A percentile compares a stretch with the other conserved stretches of the same genome.
These are phyloP conservation scores for Xylaria nigripes DNA, from an alignment of 495 filamentous ascomycete genomes.

Conservation along the genomic window DNA sequence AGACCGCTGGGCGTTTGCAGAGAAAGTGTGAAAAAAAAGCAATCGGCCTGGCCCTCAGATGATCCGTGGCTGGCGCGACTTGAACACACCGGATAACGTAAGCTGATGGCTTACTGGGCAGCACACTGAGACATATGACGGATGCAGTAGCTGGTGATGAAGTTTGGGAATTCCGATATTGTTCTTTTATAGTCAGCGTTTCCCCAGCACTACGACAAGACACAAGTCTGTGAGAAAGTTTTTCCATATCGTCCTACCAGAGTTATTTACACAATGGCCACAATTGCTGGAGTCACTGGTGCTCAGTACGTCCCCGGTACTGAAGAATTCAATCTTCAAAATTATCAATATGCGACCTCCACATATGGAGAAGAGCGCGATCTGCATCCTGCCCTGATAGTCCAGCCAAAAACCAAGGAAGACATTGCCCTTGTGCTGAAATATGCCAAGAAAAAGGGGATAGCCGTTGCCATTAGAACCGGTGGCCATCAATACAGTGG, in stretches of 20 bases:
- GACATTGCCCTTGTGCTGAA: slow-evolving; percentile 27
- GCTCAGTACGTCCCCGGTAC: slow-evolving; percentile 22
- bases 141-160: not conserved
- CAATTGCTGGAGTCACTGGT: slow-evolving; percentile 24
- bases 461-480: slow-evolving; percentile 33
- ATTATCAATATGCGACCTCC: slow-evolving; percentile 33
- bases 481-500: slow-evolving; percentile 37
- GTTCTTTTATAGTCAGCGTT: not conserved
- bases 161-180: not conserved
- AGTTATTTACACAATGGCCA: slow-evolving; percentile 3
- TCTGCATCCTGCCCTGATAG: slow-evolving; percentile 28
- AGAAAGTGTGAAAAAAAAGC: too few species aligned
- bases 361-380: slow-evolving; percentile 26
- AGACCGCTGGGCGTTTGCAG: too few species aligned
- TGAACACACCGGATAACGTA: not conserved
- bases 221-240: not conserved
- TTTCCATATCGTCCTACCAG: not conserved
- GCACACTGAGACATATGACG: slow-evolving; percentile 4
- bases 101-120: slow-evolving; percentile 4
- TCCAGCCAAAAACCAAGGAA: slow-evolving; percentile 29
- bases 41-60: not conserved
- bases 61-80: not conserved
- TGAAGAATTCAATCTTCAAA: slow-evolving; percentile 21
- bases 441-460: slow-evolving; percentile 28
- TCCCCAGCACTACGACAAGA: not conserved